These are phyloP conservation scores for Exophiala spinifera DNA, from an alignment of 2,329 filamentous ascomycete species.

Conservation along the genomic window DNA sequence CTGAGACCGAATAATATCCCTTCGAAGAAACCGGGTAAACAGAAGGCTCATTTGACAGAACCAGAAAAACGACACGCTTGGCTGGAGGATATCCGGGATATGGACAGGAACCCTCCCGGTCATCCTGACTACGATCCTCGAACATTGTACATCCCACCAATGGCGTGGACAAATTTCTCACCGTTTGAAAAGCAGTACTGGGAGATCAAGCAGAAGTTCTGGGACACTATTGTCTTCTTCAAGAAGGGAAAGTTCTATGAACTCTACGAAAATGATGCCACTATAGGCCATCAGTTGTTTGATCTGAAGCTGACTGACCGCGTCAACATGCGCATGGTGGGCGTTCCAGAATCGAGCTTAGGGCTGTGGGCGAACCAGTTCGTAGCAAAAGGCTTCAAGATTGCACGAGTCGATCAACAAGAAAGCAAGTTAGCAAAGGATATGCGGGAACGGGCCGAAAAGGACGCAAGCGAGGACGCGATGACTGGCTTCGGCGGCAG, in stretches of 20 bases:
- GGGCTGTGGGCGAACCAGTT: constrained; percentile 98
- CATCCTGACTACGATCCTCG: constrained; percentile 89
- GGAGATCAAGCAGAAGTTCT: constrained; percentile 98
- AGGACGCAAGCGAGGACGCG: constrained; percentile 46
- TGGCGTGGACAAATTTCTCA: constrained; percentile 78
- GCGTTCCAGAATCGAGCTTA: constrained; percentile 92
- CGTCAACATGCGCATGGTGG: constrained; percentile 99
- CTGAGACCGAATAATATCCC: constrained; percentile 42
- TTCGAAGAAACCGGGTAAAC: constrained; percentile 40
- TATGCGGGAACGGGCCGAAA: constrained; percentile 83
- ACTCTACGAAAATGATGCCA: constrained; percentile 95
- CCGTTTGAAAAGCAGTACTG: constrained; percentile 98
- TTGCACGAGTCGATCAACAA: constrained; percentile 93
- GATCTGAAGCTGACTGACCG: constrained; percentile 96
- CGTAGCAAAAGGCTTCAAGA: constrained; percentile 96
- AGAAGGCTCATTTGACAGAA: constrained; percentile 75
- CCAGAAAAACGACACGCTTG: constrained; percentile 85
- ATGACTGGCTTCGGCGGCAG: constrained; percentile 15
- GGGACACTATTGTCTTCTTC: constrained; percentile 98
- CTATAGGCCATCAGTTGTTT: constrained; percentile 91
- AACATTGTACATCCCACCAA: constrained; percentile 83
- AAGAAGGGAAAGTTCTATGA: constrained; percentile 99
- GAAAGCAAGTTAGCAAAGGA: constrained; percentile 95
- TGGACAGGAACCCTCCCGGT: constrained; percentile 71
- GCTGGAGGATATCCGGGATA: constrained; percentile 82